Conservation (phyloP, 768 basidiomycete genomes). For the Leucogyrophana mollusca region DNA sequence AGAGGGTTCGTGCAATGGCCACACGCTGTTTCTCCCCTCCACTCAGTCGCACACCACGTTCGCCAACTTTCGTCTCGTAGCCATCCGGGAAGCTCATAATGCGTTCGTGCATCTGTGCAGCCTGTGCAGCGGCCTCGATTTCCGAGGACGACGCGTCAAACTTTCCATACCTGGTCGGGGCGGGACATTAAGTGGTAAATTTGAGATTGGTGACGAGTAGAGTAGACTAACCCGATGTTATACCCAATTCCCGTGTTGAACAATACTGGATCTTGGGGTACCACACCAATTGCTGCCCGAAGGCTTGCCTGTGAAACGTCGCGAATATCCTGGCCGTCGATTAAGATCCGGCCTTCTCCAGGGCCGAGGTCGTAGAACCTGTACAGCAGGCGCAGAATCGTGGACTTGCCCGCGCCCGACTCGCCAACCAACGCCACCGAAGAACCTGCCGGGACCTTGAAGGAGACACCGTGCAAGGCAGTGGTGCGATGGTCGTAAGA, state of each 20-base stretch:
- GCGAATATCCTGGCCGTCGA: constrained; percentile 87
- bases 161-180: constrained; percentile 81
- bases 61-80: constrained; percentile 88
- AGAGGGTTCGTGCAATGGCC: constrained; percentile 80
- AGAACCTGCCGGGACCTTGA: constrained; percentile 83
- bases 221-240: constrained; percentile 58
- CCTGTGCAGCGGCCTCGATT: constrained; percentile 74
- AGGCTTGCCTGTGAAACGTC: constrained; percentile 82
- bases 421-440: constrained; percentile 90
- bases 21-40: constrained; percentile 92
- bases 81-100: constrained; percentile 82
- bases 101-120: constrained; percentile 86
- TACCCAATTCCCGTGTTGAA: constrained; percentile 72
- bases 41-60: constrained; percentile 79
- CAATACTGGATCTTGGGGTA: constrained; percentile 61
- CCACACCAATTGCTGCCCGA: constrained; percentile 81
- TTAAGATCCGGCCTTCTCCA: constrained; percentile 75
- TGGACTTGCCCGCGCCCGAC: constrained; percentile 80
- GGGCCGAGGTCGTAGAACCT: constrained; percentile 87
- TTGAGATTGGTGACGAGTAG: not conserved
- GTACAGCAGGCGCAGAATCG: constrained; percentile 84
- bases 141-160: constrained; percentile 69
- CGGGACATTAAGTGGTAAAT: constrained; percentile 1
- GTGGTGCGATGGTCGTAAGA: constrained; percentile 74
- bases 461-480: constrained; percentile 77